Conservation (phyloP, 495 filamentous ascomycete genomes). For the Talaromyces ruber region DNA sequence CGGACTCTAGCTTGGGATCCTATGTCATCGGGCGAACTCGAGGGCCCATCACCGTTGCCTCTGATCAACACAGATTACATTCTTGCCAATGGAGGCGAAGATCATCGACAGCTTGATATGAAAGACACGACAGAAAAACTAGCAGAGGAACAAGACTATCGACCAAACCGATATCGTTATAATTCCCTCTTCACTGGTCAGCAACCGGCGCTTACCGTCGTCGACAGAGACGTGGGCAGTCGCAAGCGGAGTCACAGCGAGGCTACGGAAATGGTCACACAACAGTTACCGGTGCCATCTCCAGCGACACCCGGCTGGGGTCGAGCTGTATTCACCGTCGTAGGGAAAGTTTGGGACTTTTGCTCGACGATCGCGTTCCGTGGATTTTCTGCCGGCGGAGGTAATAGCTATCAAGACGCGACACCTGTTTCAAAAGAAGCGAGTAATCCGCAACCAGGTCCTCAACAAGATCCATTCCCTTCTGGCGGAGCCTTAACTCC, state of each 20-base stretch:
- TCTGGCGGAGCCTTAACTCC: constrained; percentile 12
- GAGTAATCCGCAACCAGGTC: constrained; percentile 18
- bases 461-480: constrained; percentile 13
- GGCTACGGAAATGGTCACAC: constrained; percentile 17
- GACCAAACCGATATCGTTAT: constrained; percentile 38
- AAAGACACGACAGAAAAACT: constrained; percentile 21
- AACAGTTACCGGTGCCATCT: constrained; percentile 11
- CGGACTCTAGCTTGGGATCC: constrained; percentile 17
- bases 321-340: constrained; percentile 44
- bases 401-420: constrained; percentile 52
- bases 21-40: constrained; percentile 10
- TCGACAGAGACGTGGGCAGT: constrained; percentile 17
- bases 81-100: constrained; percentile 58
- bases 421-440: constrained; percentile 10
- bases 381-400: constrained; percentile 82
- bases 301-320: constrained; percentile 25
- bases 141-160: constrained; percentile 36
- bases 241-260: constrained; percentile 36
- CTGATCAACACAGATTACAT: constrained; percentile 43
- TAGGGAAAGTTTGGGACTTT: constrained; percentile 76
- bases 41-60: constrained; percentile 33
- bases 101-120: constrained; percentile 15
- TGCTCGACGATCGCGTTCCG: constrained; percentile 65
- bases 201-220: constrained; percentile 17
- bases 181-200: constrained; percentile 19